Conservation (phyloP, 768 basidiomycete species). For the Leucosporidium scottii region DNA sequence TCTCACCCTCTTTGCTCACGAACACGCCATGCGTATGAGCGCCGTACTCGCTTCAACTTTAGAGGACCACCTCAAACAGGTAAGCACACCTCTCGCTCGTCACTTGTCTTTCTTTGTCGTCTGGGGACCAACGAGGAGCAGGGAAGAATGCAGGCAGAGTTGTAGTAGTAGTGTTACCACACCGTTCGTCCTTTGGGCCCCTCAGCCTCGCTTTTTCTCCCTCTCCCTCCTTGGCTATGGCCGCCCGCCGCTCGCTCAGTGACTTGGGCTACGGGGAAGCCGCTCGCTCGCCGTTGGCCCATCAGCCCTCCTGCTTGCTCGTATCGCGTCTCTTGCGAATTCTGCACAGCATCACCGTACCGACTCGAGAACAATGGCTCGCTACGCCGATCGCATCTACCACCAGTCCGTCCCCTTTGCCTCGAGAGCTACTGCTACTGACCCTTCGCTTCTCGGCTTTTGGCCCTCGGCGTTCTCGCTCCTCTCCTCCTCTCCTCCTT, state of each 20-base stretch:
- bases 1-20: conserved; percentile 85
- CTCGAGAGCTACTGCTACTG: neutral
- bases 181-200: neutral
- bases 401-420: too few relatives aligned
- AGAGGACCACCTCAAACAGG: conserved; percentile 75
- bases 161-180: neutral
- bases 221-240: neutral
- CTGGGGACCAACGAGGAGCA: too few relatives aligned
- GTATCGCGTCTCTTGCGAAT: too few relatives aligned
- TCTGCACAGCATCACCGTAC: too few relatives aligned
- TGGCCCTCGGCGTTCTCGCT: neutral
- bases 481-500: neutral
- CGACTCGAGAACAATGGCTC: too few relatives aligned
- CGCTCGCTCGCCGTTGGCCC: too few relatives aligned
- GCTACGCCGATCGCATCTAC: too few relatives aligned
- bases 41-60: conserved; percentile 73
- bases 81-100: conserved; percentile 51
- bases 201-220: neutral
- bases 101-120: neutral
- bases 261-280: too few relatives aligned
- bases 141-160: neutral
- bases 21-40: conserved; percentile 62
- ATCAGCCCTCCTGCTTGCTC: too few relatives aligned
- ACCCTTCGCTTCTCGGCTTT: too few relatives aligned
- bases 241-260: too few relatives aligned